A percentile compares a stretch with the other conserved stretches of the same genome.
Conservation (phyloP, 2,329 filamentous ascomycete genomes). For the Paraconiothyrium sp. region DNA sequence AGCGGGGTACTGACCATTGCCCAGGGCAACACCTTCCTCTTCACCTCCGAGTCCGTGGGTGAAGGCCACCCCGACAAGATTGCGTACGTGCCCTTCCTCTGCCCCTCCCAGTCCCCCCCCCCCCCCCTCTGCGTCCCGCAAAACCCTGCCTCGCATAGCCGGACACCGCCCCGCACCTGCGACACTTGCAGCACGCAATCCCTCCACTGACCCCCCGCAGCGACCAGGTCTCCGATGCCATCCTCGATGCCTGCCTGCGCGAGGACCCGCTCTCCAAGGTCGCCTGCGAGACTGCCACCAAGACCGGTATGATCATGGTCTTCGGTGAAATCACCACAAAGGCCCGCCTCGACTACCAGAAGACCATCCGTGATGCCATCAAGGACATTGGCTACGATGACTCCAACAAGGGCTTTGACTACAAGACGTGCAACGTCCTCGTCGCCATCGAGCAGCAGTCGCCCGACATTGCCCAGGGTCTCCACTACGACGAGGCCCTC, state of each 20-base stretch:
- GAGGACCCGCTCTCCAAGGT: constrained; percentile 98
- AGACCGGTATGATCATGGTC: constrained; percentile 98
- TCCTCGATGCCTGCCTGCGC: constrained; percentile 95
- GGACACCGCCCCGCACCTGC: constrained; percentile 7
- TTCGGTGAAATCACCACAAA: constrained; percentile 91
- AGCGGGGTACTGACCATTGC: constrained; percentile 26
- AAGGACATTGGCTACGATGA: constrained; percentile 99
- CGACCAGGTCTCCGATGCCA: constrained; percentile 97
- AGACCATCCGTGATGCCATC: constrained; percentile 91
- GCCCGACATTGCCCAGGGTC: constrained; percentile 97
- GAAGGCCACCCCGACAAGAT: constrained; percentile 89
- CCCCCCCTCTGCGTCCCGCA: neutral
- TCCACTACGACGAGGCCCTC: constrained; percentile 96
- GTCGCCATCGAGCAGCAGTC: constrained; percentile 99
- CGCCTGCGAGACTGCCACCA: constrained; percentile 98
- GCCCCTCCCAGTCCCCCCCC: neutral
- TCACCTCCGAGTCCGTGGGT: constrained; percentile 63
- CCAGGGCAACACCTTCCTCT: constrained; percentile 53
- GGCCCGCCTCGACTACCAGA: constrained; percentile 96
- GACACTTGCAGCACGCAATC: neutral
- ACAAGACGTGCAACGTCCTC: constrained; percentile 99
- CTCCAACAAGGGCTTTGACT: constrained; percentile 98
- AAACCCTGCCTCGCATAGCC: constrained; percentile 10
- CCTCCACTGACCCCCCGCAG: constrained; percentile 45
- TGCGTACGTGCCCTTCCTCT: constrained; percentile 60